phyloP scores from a whole-genome alignment of 805 yeast genomes.

The Pichia nakasei region DNA sequence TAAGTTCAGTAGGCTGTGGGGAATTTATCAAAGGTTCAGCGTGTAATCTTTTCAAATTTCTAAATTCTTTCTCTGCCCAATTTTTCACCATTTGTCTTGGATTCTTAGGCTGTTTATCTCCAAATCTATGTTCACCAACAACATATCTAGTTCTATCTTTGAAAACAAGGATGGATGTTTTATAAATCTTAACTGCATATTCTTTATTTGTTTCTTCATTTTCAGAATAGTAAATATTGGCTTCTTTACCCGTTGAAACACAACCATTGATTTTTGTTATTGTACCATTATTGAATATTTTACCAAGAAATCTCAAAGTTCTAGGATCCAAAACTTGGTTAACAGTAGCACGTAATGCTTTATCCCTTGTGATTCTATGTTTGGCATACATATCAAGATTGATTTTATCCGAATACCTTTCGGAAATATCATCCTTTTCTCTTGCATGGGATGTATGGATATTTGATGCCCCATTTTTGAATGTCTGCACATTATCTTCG shows the following conservation, averaged over 20 bases:
- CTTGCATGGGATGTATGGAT: slow-evolving; percentile 11
- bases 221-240: slow-evolving; percentile 88
- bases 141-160: slow-evolving; percentile 95
- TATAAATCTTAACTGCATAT: slow-evolving; percentile 87
- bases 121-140: slow-evolving; percentile 90
- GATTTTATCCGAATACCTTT: slow-evolving; percentile 56
- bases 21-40: slow-evolving; percentile 70
- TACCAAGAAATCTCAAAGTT: slow-evolving; percentile 73
- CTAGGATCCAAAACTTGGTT: slow-evolving; percentile 96
- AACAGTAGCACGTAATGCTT: slow-evolving; percentile 91
- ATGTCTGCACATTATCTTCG: not conserved
- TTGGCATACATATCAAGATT: slow-evolving; percentile 53
- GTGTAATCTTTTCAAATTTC: slow-evolving; percentile 80
- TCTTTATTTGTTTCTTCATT: slow-evolving; percentile 40
- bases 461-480: not conserved
- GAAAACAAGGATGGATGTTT: slow-evolving; percentile 93
- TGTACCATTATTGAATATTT: slow-evolving; percentile 74
- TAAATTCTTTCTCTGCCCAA: slow-evolving; percentile 97
- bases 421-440: slow-evolving; percentile 43
- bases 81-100: slow-evolving; percentile 96
- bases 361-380: slow-evolving; percentile 61
- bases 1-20: slow-evolving; percentile 85
- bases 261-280: slow-evolving; percentile 88
- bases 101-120: slow-evolving; percentile 75
- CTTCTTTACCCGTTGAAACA: slow-evolving; percentile 94